Base-by-base conservation (phyloP, 306 rosid species). In the Quercus parvula region DNA sequence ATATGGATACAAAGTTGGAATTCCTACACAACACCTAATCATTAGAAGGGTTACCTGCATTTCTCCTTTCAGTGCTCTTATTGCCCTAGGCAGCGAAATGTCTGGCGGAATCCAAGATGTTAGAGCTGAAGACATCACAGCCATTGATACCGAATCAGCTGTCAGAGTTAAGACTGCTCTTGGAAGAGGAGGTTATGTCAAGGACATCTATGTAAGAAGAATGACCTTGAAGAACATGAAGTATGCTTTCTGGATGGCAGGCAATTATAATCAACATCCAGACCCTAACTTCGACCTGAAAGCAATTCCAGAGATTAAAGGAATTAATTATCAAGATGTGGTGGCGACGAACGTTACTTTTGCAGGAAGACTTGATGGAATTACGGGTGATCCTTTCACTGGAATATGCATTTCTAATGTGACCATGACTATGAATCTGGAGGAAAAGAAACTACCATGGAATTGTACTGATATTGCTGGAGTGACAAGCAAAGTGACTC, bases 51-150 rank as follows among this genome's bases (percentile, higher is more conserved):
- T 92, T 20, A 84, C 84, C 7, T 92, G 95, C 79, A 81, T 90
- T 59, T 92, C 97, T 2, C 93, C 92, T 0, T 79, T 85, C 25
- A 88, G 96, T 25, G 94, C 98, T 0, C 69, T 80, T 63, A 74
- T 94, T 58, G 97, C 98, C 0, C 83, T 92, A 22, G 98, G 96
- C 0, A 94, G 97, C 22, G 98, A 94, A 73, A 94, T 94, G 98
- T 94, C 96, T 0, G 96, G 98, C 10, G 97, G 97, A 19, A 88
- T 94, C 57, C 33, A 70, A 52, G 88, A 94, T 54, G 93, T 94
- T 14, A 85, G 98, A 59, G 84, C 61, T 10, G 97, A 94, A 75
- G 86, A 89, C 78, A 68, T 87, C 82, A 79, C 73, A 0, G 94
- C 94, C 4, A 78, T 90, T 67, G 73, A 81, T 8, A 90, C 98